Percentiles rank a stretch among this genome's conserved stretches.
Evolutionary conservation across 805 yeast species (phyloP).

Genomic region (Lipomyces starkeyi): DNA sequence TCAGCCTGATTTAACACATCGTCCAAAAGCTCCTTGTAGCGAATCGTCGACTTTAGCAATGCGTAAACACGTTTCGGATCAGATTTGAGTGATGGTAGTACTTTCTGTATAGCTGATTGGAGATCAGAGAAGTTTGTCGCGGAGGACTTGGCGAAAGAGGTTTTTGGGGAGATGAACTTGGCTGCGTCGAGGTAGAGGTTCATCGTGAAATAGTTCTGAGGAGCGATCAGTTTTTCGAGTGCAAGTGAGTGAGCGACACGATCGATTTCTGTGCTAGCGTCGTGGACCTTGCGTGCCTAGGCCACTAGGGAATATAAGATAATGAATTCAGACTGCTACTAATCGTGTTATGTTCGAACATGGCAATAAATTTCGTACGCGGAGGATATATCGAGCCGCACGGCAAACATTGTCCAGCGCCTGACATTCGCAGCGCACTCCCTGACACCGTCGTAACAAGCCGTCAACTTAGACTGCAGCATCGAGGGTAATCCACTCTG

Average conservation of each 20-base stretch:
- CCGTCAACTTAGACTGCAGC: no score
- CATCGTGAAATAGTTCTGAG: conserved; percentile 17
- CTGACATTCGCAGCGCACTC: background rate
- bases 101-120: conserved; percentile 15
- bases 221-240: no score
- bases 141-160: conserved; percentile 14
- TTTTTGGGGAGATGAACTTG: conserved; percentile 26
- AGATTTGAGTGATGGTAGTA: conserved; percentile 48
- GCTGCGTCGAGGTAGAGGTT: conserved; percentile 39
- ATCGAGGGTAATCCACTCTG: no score
- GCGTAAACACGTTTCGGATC: conserved; percentile 90
- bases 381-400: background rate
- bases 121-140: conserved; percentile 14
- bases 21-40: conserved; percentile 67
- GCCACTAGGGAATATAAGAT: background rate
- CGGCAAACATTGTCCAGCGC: background rate
- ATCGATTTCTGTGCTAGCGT: no score
- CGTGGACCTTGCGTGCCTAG: background rate
- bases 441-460: no score
- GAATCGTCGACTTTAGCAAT: conserved; percentile 75
- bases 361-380: background rate
- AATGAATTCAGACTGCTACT: background rate
- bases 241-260: no score
- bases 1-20: conserved; percentile 70
- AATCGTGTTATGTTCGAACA: background rate